Evolutionary conservation across 108 stramenopile genomes (phyloP).

Genomic region (Schizochytrium sp.): DNA sequence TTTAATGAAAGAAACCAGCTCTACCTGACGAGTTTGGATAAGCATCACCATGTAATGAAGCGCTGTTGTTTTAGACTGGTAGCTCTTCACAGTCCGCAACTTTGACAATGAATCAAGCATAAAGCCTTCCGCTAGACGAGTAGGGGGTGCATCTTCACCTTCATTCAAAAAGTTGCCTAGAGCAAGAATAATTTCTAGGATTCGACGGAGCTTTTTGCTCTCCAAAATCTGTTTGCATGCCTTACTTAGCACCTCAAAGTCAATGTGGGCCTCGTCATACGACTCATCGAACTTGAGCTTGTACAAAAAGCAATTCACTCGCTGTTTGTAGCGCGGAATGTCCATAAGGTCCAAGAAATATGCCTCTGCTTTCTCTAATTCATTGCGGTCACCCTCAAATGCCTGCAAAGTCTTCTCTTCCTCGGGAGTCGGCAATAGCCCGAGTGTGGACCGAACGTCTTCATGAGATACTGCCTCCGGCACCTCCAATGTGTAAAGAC

Average conservation of each 20-base stretch:
- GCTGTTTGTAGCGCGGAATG: constrained; percentile 59
- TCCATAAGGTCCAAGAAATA: constrained; percentile 56
- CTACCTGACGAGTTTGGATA: constrained; percentile 43
- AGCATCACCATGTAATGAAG: constrained; percentile 44
- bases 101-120: constrained; percentile 21
- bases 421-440: constrained; percentile 47
- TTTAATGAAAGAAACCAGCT: constrained; percentile 24
- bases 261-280: constrained; percentile 79
- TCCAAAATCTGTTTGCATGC: constrained; percentile 37
- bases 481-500: constrained; percentile 1
- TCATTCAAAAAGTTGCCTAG: constrained; percentile 51
- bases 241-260: constrained; percentile 56
- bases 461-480: constrained; percentile 24
- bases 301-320: constrained; percentile 84
- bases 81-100: constrained; percentile 38
- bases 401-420: constrained; percentile 48
- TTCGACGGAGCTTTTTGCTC: constrained; percentile 58
- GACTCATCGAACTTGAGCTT: constrained; percentile 91
- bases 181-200: constrained; percentile 39
- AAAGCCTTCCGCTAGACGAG: constrained; percentile 1
- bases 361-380: constrained; percentile 58
- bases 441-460: constrained; percentile 18
- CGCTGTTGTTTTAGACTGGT: constrained; percentile 40
- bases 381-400: not conserved
- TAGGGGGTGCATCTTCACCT: not conserved